phyloP scores from a whole-genome alignment of 192 early-diverging fungal genomes.

The Linnemannia schmuckeri region DNA sequence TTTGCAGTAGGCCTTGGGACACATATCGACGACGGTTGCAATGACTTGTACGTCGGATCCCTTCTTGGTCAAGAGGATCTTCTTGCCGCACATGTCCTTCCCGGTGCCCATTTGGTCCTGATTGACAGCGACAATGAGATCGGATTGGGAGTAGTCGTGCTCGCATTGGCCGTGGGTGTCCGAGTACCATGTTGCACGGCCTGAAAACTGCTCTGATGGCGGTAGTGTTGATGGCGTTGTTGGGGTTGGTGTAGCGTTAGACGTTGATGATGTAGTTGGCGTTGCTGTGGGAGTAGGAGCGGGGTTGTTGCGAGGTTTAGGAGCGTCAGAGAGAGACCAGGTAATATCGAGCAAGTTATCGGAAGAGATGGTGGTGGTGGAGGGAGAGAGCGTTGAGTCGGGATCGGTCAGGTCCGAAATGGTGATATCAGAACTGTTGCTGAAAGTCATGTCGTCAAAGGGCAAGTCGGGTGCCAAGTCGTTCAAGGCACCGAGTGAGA shows the following conservation, averaged over 20 bases:
- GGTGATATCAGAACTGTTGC: constrained; percentile 14
- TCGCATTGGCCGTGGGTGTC: constrained; percentile 42
- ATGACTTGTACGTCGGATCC: constrained; percentile 32
- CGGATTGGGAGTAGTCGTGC: constrained; percentile 45
- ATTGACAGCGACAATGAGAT: constrained; percentile 53
- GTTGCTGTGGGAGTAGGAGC: constrained; percentile 10
- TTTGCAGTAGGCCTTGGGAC: constrained; percentile 38
- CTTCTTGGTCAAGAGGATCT: constrained; percentile 34
- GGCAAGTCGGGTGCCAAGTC: constrained; percentile 25
- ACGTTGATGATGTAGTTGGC: background rate
- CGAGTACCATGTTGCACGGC: constrained; percentile 47
- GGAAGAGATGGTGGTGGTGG: constrained; percentile 24
- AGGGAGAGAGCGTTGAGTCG: background rate
- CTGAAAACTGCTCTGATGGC: constrained; percentile 19
- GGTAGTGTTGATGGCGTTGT: background rate
- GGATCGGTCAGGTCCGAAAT: constrained; percentile 20
- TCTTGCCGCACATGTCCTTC: constrained; percentile 42
- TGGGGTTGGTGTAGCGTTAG: background rate
- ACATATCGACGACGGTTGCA: constrained; percentile 52
- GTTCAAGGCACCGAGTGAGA: constrained; percentile 19
- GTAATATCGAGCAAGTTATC: constrained; percentile 32
- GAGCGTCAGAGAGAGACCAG: constrained; percentile 36
- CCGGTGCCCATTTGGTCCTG: constrained; percentile 44
- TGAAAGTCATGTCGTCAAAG: constrained; percentile 28
- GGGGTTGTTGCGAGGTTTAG: background rate